Conservation (phyloP, 768 basidiomycete genomes). For the Cystofilobasidium capitatum region DNA sequence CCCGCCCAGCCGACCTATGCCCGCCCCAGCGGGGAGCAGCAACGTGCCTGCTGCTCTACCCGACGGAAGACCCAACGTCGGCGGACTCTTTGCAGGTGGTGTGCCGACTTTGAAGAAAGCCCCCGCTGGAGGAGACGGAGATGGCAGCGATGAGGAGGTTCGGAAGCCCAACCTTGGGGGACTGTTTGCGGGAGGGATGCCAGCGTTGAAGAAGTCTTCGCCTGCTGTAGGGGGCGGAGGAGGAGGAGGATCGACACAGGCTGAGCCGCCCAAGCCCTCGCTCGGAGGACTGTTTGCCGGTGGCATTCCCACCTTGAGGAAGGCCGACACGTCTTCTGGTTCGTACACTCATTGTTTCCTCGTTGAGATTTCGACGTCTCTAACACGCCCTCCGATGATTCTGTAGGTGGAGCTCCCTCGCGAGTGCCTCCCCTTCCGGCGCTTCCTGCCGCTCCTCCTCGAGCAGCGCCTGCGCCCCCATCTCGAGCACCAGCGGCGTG, state of each 20-base stretch:
- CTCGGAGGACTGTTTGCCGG: constrained; percentile 22
- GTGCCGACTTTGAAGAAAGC: constrained; percentile 75
- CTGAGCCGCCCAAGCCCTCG: not conserved
- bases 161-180: constrained; percentile 4
- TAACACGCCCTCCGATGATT: constrained; percentile 31
- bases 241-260: not conserved
- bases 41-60: constrained; percentile 32
- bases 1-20: not conserved
- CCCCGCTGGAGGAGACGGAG: not conserved
- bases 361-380: no score
- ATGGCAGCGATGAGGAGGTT: not conserved
- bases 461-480: constrained; percentile 29
- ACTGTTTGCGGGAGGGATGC: constrained; percentile 14
- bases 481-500: constrained; percentile 3
- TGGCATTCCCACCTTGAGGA: constrained; percentile 10
- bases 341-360: not conserved
- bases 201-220: not conserved
- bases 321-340: not conserved
- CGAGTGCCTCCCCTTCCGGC: constrained; percentile 30
- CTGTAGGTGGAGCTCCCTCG: constrained; percentile 31
- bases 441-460: constrained; percentile 29
- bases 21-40: constrained; percentile 36
- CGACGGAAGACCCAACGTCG: constrained; percentile 67
- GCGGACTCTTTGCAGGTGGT: constrained; percentile 77
- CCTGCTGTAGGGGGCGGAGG: not conserved